Evolutionary conservation across 306 rosid species (phyloP), one percentile per base, ranked within the genome.

Genomic region (Inga leiocalycina): DNA sequence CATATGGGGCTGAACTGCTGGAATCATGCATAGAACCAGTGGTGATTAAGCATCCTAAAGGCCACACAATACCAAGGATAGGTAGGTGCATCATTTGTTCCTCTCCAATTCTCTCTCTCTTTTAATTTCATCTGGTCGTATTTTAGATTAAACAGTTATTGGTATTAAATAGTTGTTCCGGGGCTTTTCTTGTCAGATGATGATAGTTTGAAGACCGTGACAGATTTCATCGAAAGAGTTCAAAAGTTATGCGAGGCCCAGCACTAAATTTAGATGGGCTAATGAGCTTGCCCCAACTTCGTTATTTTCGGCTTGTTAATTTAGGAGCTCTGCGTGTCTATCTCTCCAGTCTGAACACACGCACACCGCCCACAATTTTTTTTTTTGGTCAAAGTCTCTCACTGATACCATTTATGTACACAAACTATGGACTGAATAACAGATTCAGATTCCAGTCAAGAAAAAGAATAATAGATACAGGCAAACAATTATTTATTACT

Each of bases 21-120:
- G 85, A 92, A 83, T 75, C 84, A 4, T 92, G 78, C 19, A 75
- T 83, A 7, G 89, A 89, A 2, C 91, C 97, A 16, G 70, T 77
- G 0, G 82, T 89, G 24, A 87, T 92, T 79, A 84, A 88, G 83
- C 97, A 92, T 82, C 93, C 97, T 15, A 91, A 91, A 79, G 97
- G 94, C 74, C 97, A 92, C 75, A 91, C 93, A 0, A 48, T 91
- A 6, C 92, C 97, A 30, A 85, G 93, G 78, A 80, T 92, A 13
- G 93, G 92, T 92, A 13, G 92, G 92, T 91, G 68, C 24, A n/a
- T 13, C 32, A 35, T 34, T 20, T 2, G 4, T 43, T 10, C 22
- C 14, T 61, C 15, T n/a, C 32, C 12, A 10, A 79, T 64, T 49
- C 10, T 8, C 4, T 39, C 13, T 27, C 41, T 67, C 12, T 51